Evolutionary conservation across 2,329 filamentous ascomycete genomes (phyloP).

Genomic region (Trichoderma harzianum): DNA sequence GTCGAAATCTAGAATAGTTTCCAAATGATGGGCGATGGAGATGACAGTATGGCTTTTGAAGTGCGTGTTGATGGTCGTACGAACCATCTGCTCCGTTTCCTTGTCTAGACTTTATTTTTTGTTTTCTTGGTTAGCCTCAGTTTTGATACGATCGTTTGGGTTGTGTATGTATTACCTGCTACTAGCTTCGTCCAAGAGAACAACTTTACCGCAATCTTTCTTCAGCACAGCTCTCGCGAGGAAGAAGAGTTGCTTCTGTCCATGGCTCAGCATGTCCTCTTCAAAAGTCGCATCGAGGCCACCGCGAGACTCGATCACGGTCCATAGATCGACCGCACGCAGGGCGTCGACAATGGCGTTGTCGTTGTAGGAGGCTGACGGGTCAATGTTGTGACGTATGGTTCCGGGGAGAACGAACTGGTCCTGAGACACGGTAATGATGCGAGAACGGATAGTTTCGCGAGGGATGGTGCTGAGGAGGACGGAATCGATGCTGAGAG

Average conservation of each 20-base stretch:
- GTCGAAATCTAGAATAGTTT: conserved; percentile 41
- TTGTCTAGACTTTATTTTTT: conserved; percentile 30
- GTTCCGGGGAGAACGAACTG: conserved; percentile 45
- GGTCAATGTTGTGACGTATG: conserved; percentile 48
- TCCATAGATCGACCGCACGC: conserved; percentile 41
- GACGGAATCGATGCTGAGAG: conserved; percentile 44
- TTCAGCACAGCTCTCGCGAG: conserved; percentile 46
- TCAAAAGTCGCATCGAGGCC: conserved; percentile 38
- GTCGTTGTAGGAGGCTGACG: conserved; percentile 31
- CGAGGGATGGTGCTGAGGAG: conserved; percentile 40
- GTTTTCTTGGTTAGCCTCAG: neutral
- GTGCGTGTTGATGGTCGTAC: conserved; percentile 31
- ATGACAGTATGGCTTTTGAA: conserved; percentile 50
- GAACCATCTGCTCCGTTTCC: conserved; percentile 33
- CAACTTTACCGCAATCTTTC: conserved; percentile 35
- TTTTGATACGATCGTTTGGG: neutral
- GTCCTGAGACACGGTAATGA: conserved; percentile 50
- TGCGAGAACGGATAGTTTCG: conserved; percentile 40
- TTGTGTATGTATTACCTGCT: conserved; percentile 26
- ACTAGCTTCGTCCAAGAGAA: conserved; percentile 45
- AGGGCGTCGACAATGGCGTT: conserved; percentile 40
- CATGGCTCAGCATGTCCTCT: conserved; percentile 38
- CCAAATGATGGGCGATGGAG: conserved; percentile 39
- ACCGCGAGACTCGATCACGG: conserved; percentile 36
- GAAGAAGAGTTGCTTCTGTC: conserved; percentile 50